Conservation (phyloP, 2,329 filamentous ascomycete species). For the Corynespora cassiicola region DNA sequence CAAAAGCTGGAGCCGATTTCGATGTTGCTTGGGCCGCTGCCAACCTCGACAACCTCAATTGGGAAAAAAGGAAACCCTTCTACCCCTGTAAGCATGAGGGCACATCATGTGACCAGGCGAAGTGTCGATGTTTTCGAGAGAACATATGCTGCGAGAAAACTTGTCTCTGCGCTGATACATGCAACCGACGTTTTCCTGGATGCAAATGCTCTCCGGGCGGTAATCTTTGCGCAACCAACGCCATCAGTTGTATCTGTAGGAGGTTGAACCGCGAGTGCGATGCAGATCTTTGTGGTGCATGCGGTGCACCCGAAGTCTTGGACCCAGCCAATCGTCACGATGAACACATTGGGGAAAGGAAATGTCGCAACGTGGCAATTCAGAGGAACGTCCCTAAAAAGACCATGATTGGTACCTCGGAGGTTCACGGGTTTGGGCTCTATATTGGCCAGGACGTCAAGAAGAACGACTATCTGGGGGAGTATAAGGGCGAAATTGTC, state of each 20-base stretch:
- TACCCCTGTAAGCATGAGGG: slow-evolving; percentile 75
- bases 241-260: slow-evolving; percentile 68
- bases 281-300: slow-evolving; percentile 73
- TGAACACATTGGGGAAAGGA: slow-evolving; percentile 60
- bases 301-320: slow-evolving; percentile 72
- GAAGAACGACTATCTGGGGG: slow-evolving; percentile 76
- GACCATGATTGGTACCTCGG: slow-evolving; percentile 73
- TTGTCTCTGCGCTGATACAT: slow-evolving; percentile 69
- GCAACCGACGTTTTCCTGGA: slow-evolving; percentile 58
- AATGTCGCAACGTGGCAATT: slow-evolving; percentile 75
- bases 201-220: too few relatives aligned
- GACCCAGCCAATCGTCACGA: slow-evolving; percentile 72
- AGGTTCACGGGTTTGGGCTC: slow-evolving; percentile 77
- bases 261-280: slow-evolving; percentile 81
- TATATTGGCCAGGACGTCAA: slow-evolving; percentile 73
- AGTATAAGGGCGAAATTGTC: slow-evolving; percentile 82
- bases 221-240: slow-evolving; percentile 18
- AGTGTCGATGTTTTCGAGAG: slow-evolving; percentile 68
- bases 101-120: slow-evolving; percentile 62
- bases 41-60: slow-evolving; percentile 57
- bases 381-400: slow-evolving; percentile 72
- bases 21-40: slow-evolving; percentile 24
- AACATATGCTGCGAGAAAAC: slow-evolving; percentile 75
- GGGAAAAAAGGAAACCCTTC: slow-evolving; percentile 63
- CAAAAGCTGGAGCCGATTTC: slow-evolving; percentile 14